These are phyloP conservation scores for Neohortaea acidophila DNA, from an alignment of 495 filamentous ascomycete genomes.

Conservation along the genomic window DNA sequence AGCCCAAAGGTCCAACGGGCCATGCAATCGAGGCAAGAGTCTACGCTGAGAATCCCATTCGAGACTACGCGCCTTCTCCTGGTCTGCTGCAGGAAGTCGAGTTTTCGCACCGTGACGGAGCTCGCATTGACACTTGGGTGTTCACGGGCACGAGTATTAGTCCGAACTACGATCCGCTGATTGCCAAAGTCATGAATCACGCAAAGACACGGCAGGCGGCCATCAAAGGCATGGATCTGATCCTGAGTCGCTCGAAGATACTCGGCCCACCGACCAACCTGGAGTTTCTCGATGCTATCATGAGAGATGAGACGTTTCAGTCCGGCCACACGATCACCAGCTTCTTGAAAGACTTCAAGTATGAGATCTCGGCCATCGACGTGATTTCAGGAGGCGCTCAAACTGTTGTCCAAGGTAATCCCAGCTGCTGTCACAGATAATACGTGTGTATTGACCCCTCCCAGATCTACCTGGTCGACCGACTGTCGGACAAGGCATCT, in stretches of 20 bases:
- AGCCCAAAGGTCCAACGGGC: slow-evolving; percentile 27
- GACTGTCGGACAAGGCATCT: slow-evolving; percentile 36
- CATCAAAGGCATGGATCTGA: slow-evolving; percentile 31
- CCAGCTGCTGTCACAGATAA: too few species aligned
- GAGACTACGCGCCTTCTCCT: slow-evolving; percentile 41
- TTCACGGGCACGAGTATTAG: slow-evolving; percentile 38
- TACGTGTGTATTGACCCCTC: too few species aligned
- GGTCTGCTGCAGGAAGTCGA: slow-evolving; percentile 42
- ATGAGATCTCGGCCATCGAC: slow-evolving; percentile 37
- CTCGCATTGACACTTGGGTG: slow-evolving; percentile 49
- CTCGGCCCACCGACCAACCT: slow-evolving; percentile 45
- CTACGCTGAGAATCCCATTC: slow-evolving; percentile 45
- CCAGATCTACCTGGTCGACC: slow-evolving; percentile 41
- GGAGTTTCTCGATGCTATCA: slow-evolving; percentile 36
- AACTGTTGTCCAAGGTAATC: slow-evolving; percentile 37
- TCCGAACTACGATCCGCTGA: slow-evolving; percentile 44
- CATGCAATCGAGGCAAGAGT: slow-evolving; percentile 45
- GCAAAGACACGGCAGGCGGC: slow-evolving; percentile 28
- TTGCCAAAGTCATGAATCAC: slow-evolving; percentile 48
- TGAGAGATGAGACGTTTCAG: slow-evolving; percentile 29
- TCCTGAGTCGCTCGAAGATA: slow-evolving; percentile 31
- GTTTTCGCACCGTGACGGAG: slow-evolving; percentile 31
- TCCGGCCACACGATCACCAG: slow-evolving; percentile 39
- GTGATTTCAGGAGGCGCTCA: slow-evolving; percentile 41
- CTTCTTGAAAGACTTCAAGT: slow-evolving; percentile 38